These are phyloP conservation scores for Hordeum pubiflorum DNA, from an alignment of 202 grass and related monocot species.

Conservation along the genomic window DNA sequence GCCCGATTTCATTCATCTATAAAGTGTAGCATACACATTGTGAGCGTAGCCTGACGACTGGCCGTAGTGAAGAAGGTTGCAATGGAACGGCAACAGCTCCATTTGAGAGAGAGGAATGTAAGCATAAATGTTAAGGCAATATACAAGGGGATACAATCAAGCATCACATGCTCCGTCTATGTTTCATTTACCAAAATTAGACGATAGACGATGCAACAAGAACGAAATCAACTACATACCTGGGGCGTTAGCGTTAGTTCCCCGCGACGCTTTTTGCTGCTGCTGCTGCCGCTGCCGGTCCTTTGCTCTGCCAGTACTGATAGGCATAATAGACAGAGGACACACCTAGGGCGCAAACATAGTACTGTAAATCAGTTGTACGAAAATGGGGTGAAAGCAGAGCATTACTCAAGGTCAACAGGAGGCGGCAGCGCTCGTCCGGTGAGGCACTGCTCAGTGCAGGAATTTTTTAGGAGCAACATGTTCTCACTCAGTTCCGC, in stretches of 20 bases:
- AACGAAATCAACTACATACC: conserved; percentile 3
- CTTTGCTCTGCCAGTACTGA: neutral
- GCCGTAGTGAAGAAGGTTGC: too few species aligned
- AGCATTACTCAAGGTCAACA: neutral
- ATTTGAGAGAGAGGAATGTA: neutral
- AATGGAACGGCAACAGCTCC: neutral
- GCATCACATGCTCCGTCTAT: conserved; percentile 7
- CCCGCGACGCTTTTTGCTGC: neutral
- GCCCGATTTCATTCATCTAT: too few species aligned
- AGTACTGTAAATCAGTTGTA: too few species aligned
- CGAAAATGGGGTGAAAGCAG: neutral
- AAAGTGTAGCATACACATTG: too few species aligned
- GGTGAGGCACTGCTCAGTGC: too few species aligned
- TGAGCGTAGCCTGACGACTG: too few species aligned
- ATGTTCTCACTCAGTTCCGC: too few species aligned
- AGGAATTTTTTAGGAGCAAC: too few species aligned
- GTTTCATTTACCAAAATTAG: conserved; percentile 18
- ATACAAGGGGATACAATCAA: neutral
- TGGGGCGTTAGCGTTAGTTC: neutral
- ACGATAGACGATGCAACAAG: conserved; percentile 27
- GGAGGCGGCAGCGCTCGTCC: too few species aligned
- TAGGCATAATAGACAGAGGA: neutral
- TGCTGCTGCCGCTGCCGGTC: neutral
- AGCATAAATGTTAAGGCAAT: neutral
- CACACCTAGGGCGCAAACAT: too few species aligned